phyloP scores from a whole-genome alignment of 306 rosid species.

The Geum urbanum region DNA sequence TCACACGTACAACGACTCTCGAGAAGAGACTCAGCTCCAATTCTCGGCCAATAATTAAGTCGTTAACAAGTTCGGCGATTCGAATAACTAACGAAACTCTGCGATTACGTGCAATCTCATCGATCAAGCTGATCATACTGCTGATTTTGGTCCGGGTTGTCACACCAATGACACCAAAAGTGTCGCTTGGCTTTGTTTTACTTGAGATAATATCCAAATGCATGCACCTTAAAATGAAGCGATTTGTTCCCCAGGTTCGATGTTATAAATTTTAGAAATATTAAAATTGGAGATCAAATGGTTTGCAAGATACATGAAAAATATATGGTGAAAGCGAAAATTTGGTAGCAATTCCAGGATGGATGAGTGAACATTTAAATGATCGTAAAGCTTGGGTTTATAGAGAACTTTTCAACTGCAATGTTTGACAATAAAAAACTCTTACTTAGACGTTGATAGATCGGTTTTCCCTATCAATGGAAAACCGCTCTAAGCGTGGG shows the following conservation, averaged over 20 bases:
- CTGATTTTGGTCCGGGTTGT: too few species aligned
- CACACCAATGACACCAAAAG: too few species aligned
- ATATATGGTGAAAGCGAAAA: slow-evolving; percentile 9
- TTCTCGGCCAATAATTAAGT: too few species aligned
- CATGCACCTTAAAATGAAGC: background rate
- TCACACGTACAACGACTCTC: too few species aligned
- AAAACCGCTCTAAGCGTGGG: slow-evolving; percentile 45
- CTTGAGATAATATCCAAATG: background rate
- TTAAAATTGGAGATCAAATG: background rate
- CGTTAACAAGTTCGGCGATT: too few species aligned
- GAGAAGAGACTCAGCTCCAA: too few species aligned
- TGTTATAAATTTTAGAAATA: background rate
- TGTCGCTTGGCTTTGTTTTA: too few species aligned
- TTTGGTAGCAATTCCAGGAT: slow-evolving; percentile 1
- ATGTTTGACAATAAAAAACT: background rate
- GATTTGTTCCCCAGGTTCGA: background rate
- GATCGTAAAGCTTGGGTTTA: background rate
- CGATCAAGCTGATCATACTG: too few species aligned
- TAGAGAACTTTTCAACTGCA: background rate
- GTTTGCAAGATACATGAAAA: slow-evolving; percentile 10
- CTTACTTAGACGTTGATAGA: slow-evolving; percentile 14
- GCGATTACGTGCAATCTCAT: too few species aligned
- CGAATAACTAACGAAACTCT: too few species aligned
- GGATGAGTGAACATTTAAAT: background rate
- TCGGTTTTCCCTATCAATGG: slow-evolving; percentile 45